Evolutionary conservation across 75 land plant species (phyloP).

Genomic region (Pseudotsuga menziesii): DNA sequence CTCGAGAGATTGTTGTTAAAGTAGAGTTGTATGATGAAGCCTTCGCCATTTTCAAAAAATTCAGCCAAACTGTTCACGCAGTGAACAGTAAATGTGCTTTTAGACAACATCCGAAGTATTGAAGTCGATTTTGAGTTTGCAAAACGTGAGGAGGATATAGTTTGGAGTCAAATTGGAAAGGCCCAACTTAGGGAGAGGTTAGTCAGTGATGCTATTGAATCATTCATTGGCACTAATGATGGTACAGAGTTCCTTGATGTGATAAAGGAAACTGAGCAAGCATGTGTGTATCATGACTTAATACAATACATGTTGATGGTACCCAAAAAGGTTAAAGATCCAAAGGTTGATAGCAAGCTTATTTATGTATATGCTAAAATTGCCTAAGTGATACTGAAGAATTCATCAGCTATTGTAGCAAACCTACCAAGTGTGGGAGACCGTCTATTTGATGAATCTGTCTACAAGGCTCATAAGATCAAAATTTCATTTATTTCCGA

Average conservation of each 20-base stretch:
- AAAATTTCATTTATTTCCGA: slow-evolving; percentile 91
- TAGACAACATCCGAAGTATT: slow-evolving; percentile 90
- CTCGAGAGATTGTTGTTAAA: slow-evolving; percentile 96
- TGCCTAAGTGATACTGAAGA: slow-evolving; percentile 90
- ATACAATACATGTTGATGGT: slow-evolving; percentile 96
- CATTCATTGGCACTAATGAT: slow-evolving; percentile 96
- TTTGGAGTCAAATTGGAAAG: slow-evolving; percentile 98
- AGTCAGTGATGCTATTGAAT: slow-evolving; percentile 99
- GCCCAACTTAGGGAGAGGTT: slow-evolving; percentile 94
- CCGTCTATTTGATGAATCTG: slow-evolving; percentile 83
- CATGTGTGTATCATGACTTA: slow-evolving; percentile 75
- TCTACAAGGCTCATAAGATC: slow-evolving; percentile 97
- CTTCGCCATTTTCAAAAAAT: slow-evolving; percentile 97
- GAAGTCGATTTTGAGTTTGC: slow-evolving; percentile 98
- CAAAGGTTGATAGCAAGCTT: slow-evolving; percentile 95
- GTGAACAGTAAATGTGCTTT: slow-evolving; percentile 91
- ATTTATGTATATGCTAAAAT: slow-evolving; percentile 98
- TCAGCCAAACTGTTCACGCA: slow-evolving; percentile 90
- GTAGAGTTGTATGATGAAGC: slow-evolving; percentile 94
- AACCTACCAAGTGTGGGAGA: slow-evolving; percentile 96
- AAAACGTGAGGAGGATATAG: slow-evolving; percentile 96
- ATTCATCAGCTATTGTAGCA: slow-evolving; percentile 97
- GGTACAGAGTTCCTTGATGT: slow-evolving; percentile 89
- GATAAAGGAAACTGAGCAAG: slow-evolving; percentile 69
- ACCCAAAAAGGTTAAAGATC: slow-evolving; percentile 85